Evolutionary conservation across 2,329 filamentous ascomycete species (phyloP).

Genomic region (Pleurostoma richardsiae): DNA sequence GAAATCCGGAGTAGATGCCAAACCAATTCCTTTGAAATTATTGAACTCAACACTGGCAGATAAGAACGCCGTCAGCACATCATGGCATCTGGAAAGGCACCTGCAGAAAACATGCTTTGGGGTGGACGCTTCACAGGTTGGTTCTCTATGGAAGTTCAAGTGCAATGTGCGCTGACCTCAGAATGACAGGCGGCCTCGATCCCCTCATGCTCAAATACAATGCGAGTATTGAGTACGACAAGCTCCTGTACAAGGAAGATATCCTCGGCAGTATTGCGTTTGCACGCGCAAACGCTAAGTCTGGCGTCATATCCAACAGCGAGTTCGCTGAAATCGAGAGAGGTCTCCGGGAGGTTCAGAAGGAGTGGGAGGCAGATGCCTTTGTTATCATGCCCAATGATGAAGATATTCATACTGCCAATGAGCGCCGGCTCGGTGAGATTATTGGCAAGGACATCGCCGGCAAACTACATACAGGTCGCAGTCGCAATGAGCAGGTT

Average conservation of each 20-base stretch:
- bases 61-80: background rate
- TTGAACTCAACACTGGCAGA: background rate
- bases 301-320: conserved; percentile 55
- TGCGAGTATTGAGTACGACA: conserved; percentile 64
- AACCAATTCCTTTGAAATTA: no score
- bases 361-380: conserved; percentile 1
- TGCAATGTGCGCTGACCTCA: conserved; percentile 13
- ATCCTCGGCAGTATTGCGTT: conserved; percentile 64
- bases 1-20: no score
- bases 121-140: conserved; percentile 56
- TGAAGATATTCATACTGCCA: conserved; percentile 59
- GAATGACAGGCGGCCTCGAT: conserved; percentile 53
- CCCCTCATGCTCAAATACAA: conserved; percentile 69
- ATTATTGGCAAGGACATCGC: conserved; percentile 64
- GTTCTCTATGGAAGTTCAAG: conserved; percentile 8
- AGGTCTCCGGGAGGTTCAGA: conserved; percentile 43
- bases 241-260: conserved; percentile 62
- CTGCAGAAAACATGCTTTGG: conserved; percentile 44
- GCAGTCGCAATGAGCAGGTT: conserved; percentile 86
- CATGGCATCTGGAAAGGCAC: conserved; percentile 12
- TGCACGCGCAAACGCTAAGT: conserved; percentile 61
- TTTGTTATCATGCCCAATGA: conserved; percentile 11
- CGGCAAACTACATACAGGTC: conserved; percentile 67
- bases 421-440: conserved; percentile 70
- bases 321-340: conserved; percentile 63